Evolutionary conservation across 441 rosid genomes (phyloP).

Genomic region (Mallotus repandus): DNA sequence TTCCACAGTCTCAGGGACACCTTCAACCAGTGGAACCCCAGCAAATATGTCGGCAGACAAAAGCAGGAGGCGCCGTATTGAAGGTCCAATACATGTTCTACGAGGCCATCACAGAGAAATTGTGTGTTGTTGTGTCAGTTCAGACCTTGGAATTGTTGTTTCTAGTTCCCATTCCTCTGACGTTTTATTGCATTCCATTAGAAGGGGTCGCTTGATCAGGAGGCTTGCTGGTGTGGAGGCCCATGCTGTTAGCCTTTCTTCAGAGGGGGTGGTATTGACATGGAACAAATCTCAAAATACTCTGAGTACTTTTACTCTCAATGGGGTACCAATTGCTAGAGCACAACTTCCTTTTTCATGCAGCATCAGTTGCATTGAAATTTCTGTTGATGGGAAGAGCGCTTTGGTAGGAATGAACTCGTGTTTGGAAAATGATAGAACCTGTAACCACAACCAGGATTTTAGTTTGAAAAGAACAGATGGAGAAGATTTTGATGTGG

Average conservation of each 20-base stretch:
- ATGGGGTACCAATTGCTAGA: constrained; percentile 64
- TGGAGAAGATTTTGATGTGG: constrained; percentile 34
- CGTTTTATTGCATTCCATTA: constrained; percentile 77
- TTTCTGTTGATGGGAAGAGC: constrained; percentile 73
- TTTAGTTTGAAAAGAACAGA: constrained; percentile 29
- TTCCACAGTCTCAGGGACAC: constrained; percentile 42
- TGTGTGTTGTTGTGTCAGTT: constrained; percentile 78
- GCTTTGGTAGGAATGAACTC: constrained; percentile 81
- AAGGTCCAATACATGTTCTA: constrained; percentile 94
- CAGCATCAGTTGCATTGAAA: constrained; percentile 77
- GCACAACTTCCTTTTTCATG: constrained; percentile 71
- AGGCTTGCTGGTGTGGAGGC: constrained; percentile 79
- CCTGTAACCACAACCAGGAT: constrained; percentile 21
- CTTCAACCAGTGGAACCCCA: constrained; percentile 44
- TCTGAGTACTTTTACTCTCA: constrained; percentile 72
- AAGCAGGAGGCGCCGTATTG: constrained; percentile 63
- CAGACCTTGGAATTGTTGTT: constrained; percentile 84
- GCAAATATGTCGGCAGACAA: constrained; percentile 58
- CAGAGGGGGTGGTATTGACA: constrained; percentile 77
- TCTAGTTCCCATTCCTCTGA: constrained; percentile 73
- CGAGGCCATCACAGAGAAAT: constrained; percentile 84
- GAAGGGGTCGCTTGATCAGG: constrained; percentile 88
- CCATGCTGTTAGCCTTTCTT: constrained; percentile 76
- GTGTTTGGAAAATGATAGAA: constrained; percentile 32
- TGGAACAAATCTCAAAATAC: constrained; percentile 65